These are phyloP conservation scores for Penicillium fuscoglaucum DNA, from an alignment of 2,329 filamentous ascomycete species.

Conservation along the genomic window DNA sequence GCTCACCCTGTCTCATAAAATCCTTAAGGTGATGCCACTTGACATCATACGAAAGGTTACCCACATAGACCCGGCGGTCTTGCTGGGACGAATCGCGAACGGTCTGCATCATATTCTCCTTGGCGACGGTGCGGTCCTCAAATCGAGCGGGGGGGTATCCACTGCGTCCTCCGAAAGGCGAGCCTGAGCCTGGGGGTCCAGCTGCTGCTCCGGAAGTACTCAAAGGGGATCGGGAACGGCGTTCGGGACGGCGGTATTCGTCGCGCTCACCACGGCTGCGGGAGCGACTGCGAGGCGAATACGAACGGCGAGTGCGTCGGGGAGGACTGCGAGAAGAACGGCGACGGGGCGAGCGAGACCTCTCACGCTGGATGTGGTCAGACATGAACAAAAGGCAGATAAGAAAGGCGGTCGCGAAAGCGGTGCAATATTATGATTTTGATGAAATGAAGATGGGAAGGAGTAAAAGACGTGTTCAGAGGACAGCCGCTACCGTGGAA, in stretches of 20 bases:
- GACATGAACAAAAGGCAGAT: constrained; percentile 19
- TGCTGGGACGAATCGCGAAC: constrained; percentile 95
- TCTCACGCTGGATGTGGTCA: constrained; percentile 69
- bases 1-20: constrained; percentile 98
- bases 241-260: constrained; percentile 71
- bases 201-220: constrained; percentile 67
- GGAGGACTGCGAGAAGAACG: constrained; percentile 79
- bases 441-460: constrained; percentile 9
- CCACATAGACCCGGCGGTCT: constrained; percentile 98
- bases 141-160: constrained; percentile 68
- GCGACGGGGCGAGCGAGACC: constrained; percentile 63
- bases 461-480: constrained; percentile 11
- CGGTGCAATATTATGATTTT: background rate
- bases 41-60: constrained; percentile 98
- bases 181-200: constrained; percentile 62
- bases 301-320: constrained; percentile 72
- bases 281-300: constrained; percentile 76
- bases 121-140: constrained; percentile 79
- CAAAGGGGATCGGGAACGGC: constrained; percentile 85
- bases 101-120: constrained; percentile 94
- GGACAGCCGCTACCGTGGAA: constrained; percentile 6
- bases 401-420: background rate
- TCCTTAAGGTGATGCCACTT: constrained; percentile 99
- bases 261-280: constrained; percentile 63
- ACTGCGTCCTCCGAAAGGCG: constrained; percentile 58